Percentiles rank a stretch among this genome's conserved stretches.
Conservation (phyloP, 2,329 filamentous ascomycete genomes). For the Cytospora paraplurivora region DNA sequence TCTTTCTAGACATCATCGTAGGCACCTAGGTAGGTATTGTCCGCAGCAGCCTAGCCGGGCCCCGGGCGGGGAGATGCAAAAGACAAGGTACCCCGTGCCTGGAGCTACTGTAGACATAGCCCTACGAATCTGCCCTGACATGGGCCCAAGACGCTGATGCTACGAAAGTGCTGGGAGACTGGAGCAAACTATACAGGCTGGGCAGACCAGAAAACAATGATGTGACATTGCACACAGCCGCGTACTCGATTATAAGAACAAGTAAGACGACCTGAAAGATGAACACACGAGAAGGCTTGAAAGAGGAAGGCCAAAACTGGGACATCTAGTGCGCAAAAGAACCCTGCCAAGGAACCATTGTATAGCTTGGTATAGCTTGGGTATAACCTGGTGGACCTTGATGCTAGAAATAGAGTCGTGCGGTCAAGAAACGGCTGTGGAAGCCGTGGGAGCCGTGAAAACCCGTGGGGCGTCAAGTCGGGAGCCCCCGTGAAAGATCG, state of each 20-base stretch:
- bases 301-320: background rate
- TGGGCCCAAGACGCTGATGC: background rate
- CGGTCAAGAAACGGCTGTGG: background rate
- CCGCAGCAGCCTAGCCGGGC: background rate
- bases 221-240: background rate
- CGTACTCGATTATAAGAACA: background rate
- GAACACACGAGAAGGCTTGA: too few relatives aligned
- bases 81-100: background rate
- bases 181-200: background rate
- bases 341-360: background rate
- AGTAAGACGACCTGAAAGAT: background rate
- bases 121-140: background rate
- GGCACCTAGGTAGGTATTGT: background rate
- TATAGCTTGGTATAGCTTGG: too few relatives aligned
- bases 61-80: background rate
- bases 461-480: too few relatives aligned
- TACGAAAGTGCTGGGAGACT: too few relatives aligned
- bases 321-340: background rate
- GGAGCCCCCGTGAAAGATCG: background rate
- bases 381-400: background rate
- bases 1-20: background rate
- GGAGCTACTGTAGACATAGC: slow-evolving; percentile 1
- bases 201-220: background rate
- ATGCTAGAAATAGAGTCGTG: background rate
- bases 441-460: background rate